phyloP scores from a whole-genome alignment of 2,329 filamentous ascomycete species.

The Penicillium sp. region DNA sequence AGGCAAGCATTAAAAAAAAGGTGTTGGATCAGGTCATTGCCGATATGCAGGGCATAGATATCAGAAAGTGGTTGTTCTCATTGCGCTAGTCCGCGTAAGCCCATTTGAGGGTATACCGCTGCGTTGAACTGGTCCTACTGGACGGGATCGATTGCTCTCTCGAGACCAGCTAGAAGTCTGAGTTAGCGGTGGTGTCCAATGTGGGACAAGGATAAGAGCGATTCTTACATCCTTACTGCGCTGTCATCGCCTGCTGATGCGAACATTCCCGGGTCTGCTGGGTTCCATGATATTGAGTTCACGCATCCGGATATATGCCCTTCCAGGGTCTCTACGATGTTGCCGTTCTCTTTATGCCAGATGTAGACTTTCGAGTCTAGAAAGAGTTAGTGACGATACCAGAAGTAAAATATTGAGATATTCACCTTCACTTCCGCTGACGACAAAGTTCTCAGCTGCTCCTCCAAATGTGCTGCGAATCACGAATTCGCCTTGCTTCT shows the following conservation, averaged over 20 bases:
- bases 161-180: conserved; percentile 33
- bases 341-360: conserved; percentile 83
- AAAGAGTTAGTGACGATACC: conserved; percentile 20
- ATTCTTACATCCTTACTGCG: conserved; percentile 76
- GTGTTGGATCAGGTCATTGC: background rate
- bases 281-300: conserved; percentile 88
- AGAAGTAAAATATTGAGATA: background rate
- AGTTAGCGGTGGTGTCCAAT: background rate
- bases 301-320: conserved; percentile 74
- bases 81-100: conserved; percentile 41
- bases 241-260: conserved; percentile 88
- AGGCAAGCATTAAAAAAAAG: conserved; percentile 1
- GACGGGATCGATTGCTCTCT: conserved; percentile 31
- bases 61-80: conserved; percentile 40
- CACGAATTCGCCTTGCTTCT: conserved; percentile 71
- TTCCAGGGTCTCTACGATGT: conserved; percentile 70
- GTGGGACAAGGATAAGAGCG: background rate
- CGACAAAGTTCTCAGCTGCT: conserved; percentile 84
- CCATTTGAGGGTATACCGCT: conserved; percentile 34
- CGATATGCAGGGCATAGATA: background rate
- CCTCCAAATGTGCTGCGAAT: conserved; percentile 85
- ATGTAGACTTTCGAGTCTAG: conserved; percentile 72
- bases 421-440: conserved; percentile 86
- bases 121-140: conserved; percentile 25
- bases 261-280: conserved; percentile 75